Conservation (phyloP, 106 monocot genomes). For the Chionographis japonica region DNA sequence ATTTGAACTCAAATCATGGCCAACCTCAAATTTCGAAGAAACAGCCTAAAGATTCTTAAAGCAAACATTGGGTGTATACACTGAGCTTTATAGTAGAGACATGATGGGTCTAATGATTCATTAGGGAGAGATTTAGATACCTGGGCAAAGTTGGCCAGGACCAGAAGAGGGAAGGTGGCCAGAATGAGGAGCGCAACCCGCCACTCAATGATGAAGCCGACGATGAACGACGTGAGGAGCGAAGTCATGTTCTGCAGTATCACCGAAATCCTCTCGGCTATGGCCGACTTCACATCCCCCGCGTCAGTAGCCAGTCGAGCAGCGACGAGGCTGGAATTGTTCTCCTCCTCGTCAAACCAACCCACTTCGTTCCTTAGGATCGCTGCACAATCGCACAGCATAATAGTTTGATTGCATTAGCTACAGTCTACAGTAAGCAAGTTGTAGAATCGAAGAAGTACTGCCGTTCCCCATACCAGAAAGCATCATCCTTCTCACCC, state of each 20-base stretch:
- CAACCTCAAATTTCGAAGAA: too few relatives aligned
- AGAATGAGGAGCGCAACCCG: constrained; percentile 88
- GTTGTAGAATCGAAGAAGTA: background rate
- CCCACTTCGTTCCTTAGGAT: constrained; percentile 97
- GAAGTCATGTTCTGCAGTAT: constrained; percentile 99
- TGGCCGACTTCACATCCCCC: constrained; percentile 94
- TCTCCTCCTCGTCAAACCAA: constrained; percentile 98
- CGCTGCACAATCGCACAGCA: constrained; percentile 45
- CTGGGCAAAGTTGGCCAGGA: constrained; percentile 96
- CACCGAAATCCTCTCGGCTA: constrained; percentile 93
- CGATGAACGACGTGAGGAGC: constrained; percentile 84
- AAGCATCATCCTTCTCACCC: constrained; percentile 98
- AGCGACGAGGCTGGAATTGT: constrained; percentile 94
- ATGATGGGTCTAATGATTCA: background rate
- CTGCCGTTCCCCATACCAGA: constrained; percentile 41
- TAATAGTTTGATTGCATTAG: background rate
- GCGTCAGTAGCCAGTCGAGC: constrained; percentile 83
- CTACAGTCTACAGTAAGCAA: background rate
- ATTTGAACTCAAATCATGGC: too few relatives aligned
- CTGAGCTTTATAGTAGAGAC: too few relatives aligned
- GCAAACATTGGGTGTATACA: too few relatives aligned
- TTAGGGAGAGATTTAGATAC: constrained; percentile 23
- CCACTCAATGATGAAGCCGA: constrained; percentile 92
- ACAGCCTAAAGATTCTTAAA: background rate
- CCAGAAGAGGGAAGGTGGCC: constrained; percentile 92